Evolutionary conservation across 1,139 yeast genomes (phyloP).

Genomic region (Magnusiomyces paraingens): DNA sequence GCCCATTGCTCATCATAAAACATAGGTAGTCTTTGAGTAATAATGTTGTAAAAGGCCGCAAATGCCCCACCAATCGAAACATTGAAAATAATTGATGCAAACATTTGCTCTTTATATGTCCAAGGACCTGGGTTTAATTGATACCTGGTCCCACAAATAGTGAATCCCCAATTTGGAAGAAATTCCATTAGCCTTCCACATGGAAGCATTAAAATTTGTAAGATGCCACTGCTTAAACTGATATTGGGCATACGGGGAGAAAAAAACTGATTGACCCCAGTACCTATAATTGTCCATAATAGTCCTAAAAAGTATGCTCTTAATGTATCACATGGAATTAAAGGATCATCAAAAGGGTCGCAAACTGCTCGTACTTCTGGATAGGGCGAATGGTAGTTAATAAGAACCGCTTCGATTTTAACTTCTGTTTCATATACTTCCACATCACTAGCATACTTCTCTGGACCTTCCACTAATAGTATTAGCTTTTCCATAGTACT

Average conservation of each 20-base stretch:
- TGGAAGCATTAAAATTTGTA: constrained; percentile 51
- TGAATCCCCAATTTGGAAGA: constrained; percentile 46
- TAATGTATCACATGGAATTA: constrained; percentile 41
- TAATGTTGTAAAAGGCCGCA: constrained; percentile 36
- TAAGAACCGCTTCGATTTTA: constrained; percentile 40
- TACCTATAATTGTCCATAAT: constrained; percentile 49
- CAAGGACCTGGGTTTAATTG: constrained; percentile 56
- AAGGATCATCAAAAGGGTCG: constrained; percentile 42
- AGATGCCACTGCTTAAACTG: constrained; percentile 40
- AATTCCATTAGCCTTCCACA: constrained; percentile 38
- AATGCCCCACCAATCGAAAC: constrained; percentile 27
- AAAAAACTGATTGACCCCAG: constrained; percentile 53
- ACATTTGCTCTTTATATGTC: constrained; percentile 64
- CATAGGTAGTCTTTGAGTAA: constrained; percentile 34
- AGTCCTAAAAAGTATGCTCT: constrained; percentile 50
- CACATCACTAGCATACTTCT: constrained; percentile 16
- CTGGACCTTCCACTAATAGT: constrained; percentile 24
- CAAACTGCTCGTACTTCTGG: constrained; percentile 46
- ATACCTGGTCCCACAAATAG: constrained; percentile 34
- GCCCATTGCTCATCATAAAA: constrained; percentile 37
- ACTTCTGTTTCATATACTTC: constrained; percentile 28
- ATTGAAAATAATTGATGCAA: constrained; percentile 36
- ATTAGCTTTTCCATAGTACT: constrained; percentile 33
- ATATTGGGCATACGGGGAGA: constrained; percentile 48
- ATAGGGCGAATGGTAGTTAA: constrained; percentile 42